A percentile compares a stretch with the other conserved stretches of the same genome.
These are phyloP conservation scores for Pseudoperonospora humuli DNA, from an alignment of 352 stramenopile species.

Conservation along the genomic window DNA sequence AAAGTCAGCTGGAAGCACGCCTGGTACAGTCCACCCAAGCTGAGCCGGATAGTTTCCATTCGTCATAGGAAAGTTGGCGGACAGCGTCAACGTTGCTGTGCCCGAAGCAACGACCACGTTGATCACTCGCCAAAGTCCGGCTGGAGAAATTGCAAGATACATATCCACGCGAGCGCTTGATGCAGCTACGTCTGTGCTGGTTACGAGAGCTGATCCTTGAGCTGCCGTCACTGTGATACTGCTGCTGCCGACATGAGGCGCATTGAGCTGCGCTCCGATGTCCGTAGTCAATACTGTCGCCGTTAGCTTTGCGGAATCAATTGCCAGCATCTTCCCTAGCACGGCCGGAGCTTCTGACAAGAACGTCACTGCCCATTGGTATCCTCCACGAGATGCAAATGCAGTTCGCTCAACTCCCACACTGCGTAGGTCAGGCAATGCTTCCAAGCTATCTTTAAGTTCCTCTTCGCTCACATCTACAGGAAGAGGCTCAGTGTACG, in stretches of 20 bases:
- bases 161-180: constrained; percentile 35
- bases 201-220: constrained; percentile 28
- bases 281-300: constrained; percentile 24
- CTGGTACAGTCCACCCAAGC: constrained; percentile 62
- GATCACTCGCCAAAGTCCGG: constrained; percentile 39
- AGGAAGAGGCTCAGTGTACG: constrained; percentile 43
- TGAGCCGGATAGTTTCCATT: constrained; percentile 30
- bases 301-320: constrained; percentile 31
- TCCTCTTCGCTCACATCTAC: constrained; percentile 48
- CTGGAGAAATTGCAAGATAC: constrained; percentile 41
- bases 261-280: constrained; percentile 37
- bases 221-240: constrained; percentile 27
- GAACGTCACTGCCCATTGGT: constrained; percentile 78
- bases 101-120: constrained; percentile 17
- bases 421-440: constrained; percentile 44
- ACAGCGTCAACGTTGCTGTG: constrained; percentile 46
- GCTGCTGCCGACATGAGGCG: constrained; percentile 34
- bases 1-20: constrained; percentile 43
- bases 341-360: constrained; percentile 41
- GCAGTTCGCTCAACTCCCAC: constrained; percentile 73
- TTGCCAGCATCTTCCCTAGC: constrained; percentile 30
- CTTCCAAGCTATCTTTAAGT: constrained; percentile 53
- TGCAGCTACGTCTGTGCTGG: constrained; percentile 28
- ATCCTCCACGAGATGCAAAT: constrained; percentile 31
- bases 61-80: constrained; percentile 29